A percentile compares a stretch with the other conserved stretches of the same genome.
Conservation (phyloP, 202 grass and related monocot genomes). For the Zoysia matrella region DNA sequence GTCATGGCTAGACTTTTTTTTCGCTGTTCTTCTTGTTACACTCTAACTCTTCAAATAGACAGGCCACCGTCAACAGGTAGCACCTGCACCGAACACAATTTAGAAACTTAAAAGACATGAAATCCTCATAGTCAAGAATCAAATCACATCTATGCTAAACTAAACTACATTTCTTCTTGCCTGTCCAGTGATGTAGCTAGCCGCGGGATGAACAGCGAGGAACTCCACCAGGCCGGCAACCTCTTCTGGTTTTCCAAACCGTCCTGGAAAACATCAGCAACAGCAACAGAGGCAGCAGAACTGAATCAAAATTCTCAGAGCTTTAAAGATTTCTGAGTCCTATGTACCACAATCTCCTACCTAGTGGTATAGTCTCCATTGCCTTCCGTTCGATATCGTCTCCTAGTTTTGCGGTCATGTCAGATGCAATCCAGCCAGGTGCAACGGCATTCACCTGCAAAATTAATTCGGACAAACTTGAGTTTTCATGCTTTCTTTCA, state of each 20-base stretch:
- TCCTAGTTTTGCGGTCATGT: constrained; percentile 70
- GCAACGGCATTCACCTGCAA: constrained; percentile 70
- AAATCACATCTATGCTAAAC: neutral
- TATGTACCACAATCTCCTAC: neutral
- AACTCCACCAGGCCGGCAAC: constrained; percentile 69
- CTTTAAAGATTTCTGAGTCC: neutral
- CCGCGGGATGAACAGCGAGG: constrained; percentile 67
- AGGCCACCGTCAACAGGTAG: constrained; percentile 65
- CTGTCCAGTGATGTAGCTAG: constrained; percentile 75
- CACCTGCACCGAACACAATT: constrained; percentile 42
- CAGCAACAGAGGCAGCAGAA: neutral
- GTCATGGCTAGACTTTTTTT: no score
- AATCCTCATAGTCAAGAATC: neutral
- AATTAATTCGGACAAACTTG: neutral
- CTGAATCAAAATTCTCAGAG: neutral
- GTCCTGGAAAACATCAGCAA: constrained; percentile 40
- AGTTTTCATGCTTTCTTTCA: no score
- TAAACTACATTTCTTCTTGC: constrained; percentile 14
- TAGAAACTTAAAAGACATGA: neutral
- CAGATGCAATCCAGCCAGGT: constrained; percentile 70
- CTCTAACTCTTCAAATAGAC: constrained; percentile 46
- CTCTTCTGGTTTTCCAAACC: constrained; percentile 74
- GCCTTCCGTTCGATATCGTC: constrained; percentile 59
- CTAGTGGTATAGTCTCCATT: constrained; percentile 63
- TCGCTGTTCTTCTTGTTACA: no score